phyloP scores from a whole-genome alignment of 1,284 basidiomycete genomes.

The Moesziomyces antarcticus region DNA sequence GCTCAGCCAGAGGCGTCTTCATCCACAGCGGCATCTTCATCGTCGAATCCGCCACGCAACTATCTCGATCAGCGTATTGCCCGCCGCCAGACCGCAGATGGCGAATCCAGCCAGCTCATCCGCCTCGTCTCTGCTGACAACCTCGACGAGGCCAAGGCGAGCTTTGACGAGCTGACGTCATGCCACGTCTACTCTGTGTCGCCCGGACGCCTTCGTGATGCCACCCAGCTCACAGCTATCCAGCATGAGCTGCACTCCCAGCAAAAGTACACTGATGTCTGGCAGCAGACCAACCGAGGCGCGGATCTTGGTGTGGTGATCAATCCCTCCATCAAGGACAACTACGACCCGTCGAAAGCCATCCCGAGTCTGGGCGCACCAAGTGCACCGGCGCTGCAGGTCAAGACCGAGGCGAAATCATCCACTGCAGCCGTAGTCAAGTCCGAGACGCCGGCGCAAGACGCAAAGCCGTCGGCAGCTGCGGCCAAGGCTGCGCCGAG shows the following conservation, averaged over 20 bases:
- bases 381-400: constrained; percentile 23
- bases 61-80: constrained; percentile 26
- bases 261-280: constrained; percentile 45
- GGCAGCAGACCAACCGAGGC: constrained; percentile 46
- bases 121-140: constrained; percentile 31
- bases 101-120: constrained; percentile 19
- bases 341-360: constrained; percentile 35
- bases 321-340: constrained; percentile 37
- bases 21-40: constrained; percentile 22
- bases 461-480: constrained; percentile 7
- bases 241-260: constrained; percentile 52
- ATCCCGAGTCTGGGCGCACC: constrained; percentile 32
- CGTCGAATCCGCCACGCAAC: constrained; percentile 6
- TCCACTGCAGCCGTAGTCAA: constrained; percentile 9
- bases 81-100: constrained; percentile 9
- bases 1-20: constrained; percentile 17
- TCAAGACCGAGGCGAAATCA: constrained; percentile 15
- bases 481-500: constrained; percentile 6
- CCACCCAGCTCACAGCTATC: constrained; percentile 45
- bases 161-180: constrained; percentile 18
- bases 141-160: constrained; percentile 30
- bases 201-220: constrained; percentile 37
- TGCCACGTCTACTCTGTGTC: constrained; percentile 57
- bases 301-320: constrained; percentile 46
- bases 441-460: constrained; percentile 20